Percentiles rank a stretch among this genome's conserved stretches.
Conservation (phyloP, 768 basidiomycete genomes). For the Megacollybia marginata region DNA sequence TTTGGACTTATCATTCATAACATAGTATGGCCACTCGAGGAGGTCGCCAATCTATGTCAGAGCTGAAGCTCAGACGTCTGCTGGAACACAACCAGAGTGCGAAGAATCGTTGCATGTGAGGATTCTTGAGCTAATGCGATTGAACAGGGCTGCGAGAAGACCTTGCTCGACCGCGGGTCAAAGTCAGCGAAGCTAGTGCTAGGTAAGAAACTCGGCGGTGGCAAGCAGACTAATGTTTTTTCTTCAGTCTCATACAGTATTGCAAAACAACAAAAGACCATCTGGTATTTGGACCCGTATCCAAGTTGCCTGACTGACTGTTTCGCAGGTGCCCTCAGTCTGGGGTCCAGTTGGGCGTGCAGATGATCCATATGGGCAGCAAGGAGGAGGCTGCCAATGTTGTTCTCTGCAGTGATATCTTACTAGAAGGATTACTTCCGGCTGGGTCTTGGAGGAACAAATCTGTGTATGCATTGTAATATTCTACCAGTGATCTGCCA, state of each 20-base stretch:
- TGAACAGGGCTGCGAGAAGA: slow-evolving; percentile 47
- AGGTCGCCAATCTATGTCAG: slow-evolving; percentile 68
- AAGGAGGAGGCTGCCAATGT: slow-evolving; percentile 41
- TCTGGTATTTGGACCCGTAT: slow-evolving; percentile 34
- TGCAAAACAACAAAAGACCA: slow-evolving; percentile 71
- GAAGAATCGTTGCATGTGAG: too few species aligned
- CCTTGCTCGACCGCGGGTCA: slow-evolving; percentile 59
- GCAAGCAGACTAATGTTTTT: slow-evolving; percentile 1
- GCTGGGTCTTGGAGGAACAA: too few species aligned
- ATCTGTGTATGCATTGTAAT: too few species aligned
- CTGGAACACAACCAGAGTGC: slow-evolving; percentile 64
- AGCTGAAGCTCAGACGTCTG: slow-evolving; percentile 73
- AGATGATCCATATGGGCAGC: slow-evolving; percentile 89
- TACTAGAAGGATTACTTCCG: too few species aligned
- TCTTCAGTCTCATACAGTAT: slow-evolving; percentile 57
- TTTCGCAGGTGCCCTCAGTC: slow-evolving; percentile 76
- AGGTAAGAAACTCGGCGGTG: slow-evolving; percentile 34
- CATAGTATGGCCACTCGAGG: slow-evolving; percentile 29
- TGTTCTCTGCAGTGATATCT: slow-evolving; percentile 51
- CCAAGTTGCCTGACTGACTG: not conserved
- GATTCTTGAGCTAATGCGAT: too few species aligned
- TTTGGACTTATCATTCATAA: too few species aligned
- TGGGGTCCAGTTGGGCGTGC: slow-evolving; percentile 93
- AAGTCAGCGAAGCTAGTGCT: slow-evolving; percentile 65
- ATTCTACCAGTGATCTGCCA: too few species aligned